Conservation (phyloP, 805 yeast genomes). For the Diddensiella caesifluorescens region DNA sequence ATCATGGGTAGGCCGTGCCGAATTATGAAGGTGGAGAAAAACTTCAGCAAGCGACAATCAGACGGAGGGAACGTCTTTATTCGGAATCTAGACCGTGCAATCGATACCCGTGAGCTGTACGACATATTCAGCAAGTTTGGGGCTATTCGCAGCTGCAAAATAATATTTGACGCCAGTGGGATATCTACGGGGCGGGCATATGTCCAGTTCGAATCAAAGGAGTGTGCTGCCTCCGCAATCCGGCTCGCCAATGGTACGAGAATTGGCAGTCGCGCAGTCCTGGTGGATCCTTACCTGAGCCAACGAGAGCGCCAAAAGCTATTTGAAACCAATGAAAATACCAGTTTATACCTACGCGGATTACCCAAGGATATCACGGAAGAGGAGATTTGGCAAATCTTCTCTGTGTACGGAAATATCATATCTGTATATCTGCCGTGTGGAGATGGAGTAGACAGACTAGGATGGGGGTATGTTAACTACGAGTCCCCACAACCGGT, state of each 20-base stretch:
- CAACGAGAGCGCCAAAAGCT: neutral
- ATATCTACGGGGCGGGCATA: constrained; percentile 8
- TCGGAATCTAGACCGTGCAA: constrained; percentile 5
- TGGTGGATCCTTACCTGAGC: constrained; percentile 7
- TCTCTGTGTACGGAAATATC: constrained; percentile 5
- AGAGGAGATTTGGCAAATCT: constrained; percentile 6
- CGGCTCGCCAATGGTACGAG: constrained; percentile 7
- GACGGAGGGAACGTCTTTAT: constrained; percentile 6
- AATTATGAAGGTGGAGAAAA: constrained; percentile 7
- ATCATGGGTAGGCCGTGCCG: constrained; percentile 12
- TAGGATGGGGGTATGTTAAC: constrained; percentile 14
- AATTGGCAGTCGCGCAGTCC: constrained; percentile 1
- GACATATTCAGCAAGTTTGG: constrained; percentile 10
- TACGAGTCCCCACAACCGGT: constrained; percentile 2
- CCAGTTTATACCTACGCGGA: constrained; percentile 7
- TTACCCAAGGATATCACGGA: constrained; percentile 5
- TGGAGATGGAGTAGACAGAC: neutral
- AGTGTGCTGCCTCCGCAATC: constrained; percentile 8
- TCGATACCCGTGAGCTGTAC: constrained; percentile 4
- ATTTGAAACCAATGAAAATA: neutral
- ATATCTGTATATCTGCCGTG: constrained; percentile 7
- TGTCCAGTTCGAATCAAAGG: constrained; percentile 9
- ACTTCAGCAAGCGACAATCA: neutral
- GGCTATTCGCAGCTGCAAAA: constrained; percentile 8
- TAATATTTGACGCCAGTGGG: constrained; percentile 3